Percentiles rank a stretch among this genome's conserved stretches.
These are phyloP conservation scores for Nakazawaea molendinolei DNA, from an alignment of 805 yeast species.

Conservation along the genomic window DNA sequence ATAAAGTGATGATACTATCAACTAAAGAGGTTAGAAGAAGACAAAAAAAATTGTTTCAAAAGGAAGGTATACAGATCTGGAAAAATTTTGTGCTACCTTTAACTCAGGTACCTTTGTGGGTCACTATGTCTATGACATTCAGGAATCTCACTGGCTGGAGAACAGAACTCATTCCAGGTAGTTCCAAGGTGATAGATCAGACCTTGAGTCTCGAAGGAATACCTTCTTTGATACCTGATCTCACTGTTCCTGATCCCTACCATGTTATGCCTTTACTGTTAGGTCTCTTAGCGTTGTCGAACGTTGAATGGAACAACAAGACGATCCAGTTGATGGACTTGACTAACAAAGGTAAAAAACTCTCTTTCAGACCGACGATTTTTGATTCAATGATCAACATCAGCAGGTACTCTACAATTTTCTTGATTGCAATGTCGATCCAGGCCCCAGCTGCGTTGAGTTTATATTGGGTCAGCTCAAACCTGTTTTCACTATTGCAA, in stretches of 20 bases:
- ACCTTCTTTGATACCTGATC: conserved; percentile 51
- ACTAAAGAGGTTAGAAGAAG: conserved; percentile 73
- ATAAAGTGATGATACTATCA: conserved; percentile 69
- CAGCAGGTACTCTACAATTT: conserved; percentile 68
- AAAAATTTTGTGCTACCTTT: conserved; percentile 70
- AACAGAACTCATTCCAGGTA: conserved; percentile 11
- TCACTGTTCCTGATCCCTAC: conserved; percentile 54
- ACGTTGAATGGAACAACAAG: conserved; percentile 75
- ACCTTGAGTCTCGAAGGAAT: conserved; percentile 47
- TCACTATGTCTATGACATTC: conserved; percentile 67
- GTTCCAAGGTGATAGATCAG: conserved; percentile 43
- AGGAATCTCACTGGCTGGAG: conserved; percentile 71
- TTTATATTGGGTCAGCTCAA: conserved; percentile 89
- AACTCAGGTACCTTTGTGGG: conserved; percentile 85
- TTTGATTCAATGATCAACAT: conserved; percentile 61
- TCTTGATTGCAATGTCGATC: conserved; percentile 76
- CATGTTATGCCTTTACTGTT: conserved; percentile 62
- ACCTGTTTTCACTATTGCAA: conserved; percentile 67
- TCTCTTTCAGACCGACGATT: conserved; percentile 45
- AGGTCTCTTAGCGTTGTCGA: conserved; percentile 66
- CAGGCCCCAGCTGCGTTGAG: conserved; percentile 82
- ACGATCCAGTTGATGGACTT: conserved; percentile 49
- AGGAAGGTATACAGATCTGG: conserved; percentile 70
- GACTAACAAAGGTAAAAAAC: conserved; percentile 31
- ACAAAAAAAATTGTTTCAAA: conserved; percentile 63